Evolutionary conservation across 2,329 filamentous ascomycete genomes (phyloP).

Genomic region (Penicillium sp.): DNA sequence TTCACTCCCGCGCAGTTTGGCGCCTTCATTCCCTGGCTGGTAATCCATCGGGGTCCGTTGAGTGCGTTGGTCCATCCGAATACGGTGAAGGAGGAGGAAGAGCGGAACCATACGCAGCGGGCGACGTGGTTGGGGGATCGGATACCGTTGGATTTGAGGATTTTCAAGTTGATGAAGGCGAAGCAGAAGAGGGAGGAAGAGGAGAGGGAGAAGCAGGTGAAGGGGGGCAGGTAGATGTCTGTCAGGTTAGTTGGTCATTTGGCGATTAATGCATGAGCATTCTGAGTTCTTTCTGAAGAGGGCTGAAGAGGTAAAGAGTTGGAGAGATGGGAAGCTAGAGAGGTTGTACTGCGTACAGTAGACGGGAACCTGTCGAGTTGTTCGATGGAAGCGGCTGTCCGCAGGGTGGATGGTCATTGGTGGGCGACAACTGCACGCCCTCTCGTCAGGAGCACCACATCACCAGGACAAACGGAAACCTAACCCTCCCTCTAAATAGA

Average conservation of each 20-base stretch:
- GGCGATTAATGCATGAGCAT: background rate
- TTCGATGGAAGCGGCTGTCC: background rate
- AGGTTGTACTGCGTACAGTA: background rate
- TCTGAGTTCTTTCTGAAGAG: background rate
- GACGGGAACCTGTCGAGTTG: background rate
- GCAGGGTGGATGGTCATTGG: background rate
- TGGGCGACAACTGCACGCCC: background rate
- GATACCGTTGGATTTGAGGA: slow-evolving; percentile 48
- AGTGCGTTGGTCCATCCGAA: slow-evolving; percentile 84
- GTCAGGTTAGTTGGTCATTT: background rate
- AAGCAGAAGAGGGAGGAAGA: slow-evolving; percentile 26
- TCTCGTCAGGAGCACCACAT: slow-evolving; percentile 3
- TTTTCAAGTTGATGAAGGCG: slow-evolving; percentile 41
- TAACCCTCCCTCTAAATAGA: background rate
- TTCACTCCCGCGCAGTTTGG: slow-evolving; percentile 87
- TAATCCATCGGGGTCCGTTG: slow-evolving; percentile 78
- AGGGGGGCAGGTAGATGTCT: background rate
- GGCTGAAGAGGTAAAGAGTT: background rate
- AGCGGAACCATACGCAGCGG: slow-evolving; percentile 53
- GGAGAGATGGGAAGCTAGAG: too few species aligned
- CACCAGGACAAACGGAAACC: background rate
- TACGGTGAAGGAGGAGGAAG: slow-evolving; percentile 58
- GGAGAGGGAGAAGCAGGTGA: slow-evolving; percentile 4
- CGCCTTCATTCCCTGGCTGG: slow-evolving; percentile 83
- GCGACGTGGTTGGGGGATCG: slow-evolving; percentile 52